Evolutionary conservation across 2,329 filamentous ascomycete species (phyloP).

Genomic region (Cladophialophora carrionii): DNA sequence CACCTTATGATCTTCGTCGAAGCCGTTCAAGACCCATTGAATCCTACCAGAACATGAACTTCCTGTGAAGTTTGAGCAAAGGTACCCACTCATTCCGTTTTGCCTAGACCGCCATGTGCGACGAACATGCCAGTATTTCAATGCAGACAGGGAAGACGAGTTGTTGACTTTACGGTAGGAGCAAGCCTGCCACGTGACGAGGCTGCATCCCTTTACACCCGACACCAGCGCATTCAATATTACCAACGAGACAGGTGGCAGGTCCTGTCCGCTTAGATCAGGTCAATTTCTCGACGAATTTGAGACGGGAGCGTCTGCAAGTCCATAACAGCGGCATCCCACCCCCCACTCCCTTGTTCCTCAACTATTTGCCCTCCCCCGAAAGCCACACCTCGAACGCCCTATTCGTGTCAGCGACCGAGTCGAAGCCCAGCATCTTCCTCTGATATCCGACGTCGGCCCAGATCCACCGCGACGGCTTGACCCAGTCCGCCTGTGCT

Average conservation of each 20-base stretch:
- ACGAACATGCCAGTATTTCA: constrained; percentile 19
- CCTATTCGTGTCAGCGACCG: constrained; percentile 14
- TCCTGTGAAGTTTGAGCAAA: constrained; percentile 31
- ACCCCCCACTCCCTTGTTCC: background rate
- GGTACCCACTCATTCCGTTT: constrained; percentile 36
- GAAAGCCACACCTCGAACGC: constrained; percentile 19
- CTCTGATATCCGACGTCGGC: constrained; percentile 20
- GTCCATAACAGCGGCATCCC: too few relatives aligned
- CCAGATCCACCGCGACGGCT: constrained; percentile 20
- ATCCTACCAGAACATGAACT: constrained; percentile 21
- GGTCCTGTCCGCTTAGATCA: too few relatives aligned
- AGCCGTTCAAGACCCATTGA: constrained; percentile 24
- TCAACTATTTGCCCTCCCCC: background rate
- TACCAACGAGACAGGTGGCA: too few relatives aligned
- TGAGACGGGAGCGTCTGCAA: too few relatives aligned
- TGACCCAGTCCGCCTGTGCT: constrained; percentile 16
- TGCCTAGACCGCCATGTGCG: too few relatives aligned
- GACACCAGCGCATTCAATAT: too few relatives aligned
- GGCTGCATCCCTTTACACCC: constrained; percentile 3
- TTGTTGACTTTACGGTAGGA: too few relatives aligned
- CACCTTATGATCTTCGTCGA: constrained; percentile 34
- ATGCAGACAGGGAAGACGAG: too few relatives aligned
- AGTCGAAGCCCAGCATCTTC: constrained; percentile 22
- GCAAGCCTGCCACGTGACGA: constrained; percentile 7
- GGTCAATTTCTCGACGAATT: too few relatives aligned